phyloP scores from a whole-genome alignment of 2,329 filamentous ascomycete genomes.

The Periconia macrospinosa region DNA sequence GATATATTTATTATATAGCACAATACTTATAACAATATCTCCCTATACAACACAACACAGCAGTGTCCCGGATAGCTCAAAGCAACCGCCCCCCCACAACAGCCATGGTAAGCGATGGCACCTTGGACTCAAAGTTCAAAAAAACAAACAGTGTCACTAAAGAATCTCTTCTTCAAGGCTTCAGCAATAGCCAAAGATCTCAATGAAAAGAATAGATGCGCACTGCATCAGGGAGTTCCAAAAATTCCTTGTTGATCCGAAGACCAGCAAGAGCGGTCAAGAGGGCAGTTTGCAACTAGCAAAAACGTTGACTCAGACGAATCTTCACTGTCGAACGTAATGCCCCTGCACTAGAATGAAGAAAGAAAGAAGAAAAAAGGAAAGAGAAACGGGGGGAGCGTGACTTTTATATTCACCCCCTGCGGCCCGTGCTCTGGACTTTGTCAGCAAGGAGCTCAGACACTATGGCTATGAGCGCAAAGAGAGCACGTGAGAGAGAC shows the following conservation, averaged over 20 bases:
- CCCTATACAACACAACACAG: not conserved
- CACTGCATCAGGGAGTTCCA: slow-evolving; percentile 50
- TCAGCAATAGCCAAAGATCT: not conserved
- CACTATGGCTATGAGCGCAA: too few relatives aligned
- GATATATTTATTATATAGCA: not conserved
- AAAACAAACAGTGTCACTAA: not conserved
- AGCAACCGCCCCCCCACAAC: not conserved
- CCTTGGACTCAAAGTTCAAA: not conserved
- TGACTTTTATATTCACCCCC: slow-evolving; percentile 4
- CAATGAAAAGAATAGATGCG: slow-evolving; percentile 7
- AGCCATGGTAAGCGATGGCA: not conserved
- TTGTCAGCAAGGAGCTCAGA: too few relatives aligned
- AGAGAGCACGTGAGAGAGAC: too few relatives aligned
- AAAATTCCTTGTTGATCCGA: slow-evolving; percentile 74
- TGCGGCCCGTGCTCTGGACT: not conserved
- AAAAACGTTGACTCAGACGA: slow-evolving; percentile 61
- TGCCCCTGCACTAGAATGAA: slow-evolving; percentile 10
- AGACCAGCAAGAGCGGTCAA: slow-evolving; percentile 71
- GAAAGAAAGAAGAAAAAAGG: not conserved
- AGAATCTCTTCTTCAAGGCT: slow-evolving; percentile 5
- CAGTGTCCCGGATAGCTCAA: not conserved
- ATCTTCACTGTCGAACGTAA: slow-evolving; percentile 11
- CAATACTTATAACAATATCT: too few relatives aligned
- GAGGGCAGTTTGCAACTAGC: slow-evolving; percentile 72
- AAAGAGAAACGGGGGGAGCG: not conserved